These are phyloP conservation scores for Trifolium pratense DNA, from an alignment of 306 rosid genomes.

Conservation along the genomic window DNA sequence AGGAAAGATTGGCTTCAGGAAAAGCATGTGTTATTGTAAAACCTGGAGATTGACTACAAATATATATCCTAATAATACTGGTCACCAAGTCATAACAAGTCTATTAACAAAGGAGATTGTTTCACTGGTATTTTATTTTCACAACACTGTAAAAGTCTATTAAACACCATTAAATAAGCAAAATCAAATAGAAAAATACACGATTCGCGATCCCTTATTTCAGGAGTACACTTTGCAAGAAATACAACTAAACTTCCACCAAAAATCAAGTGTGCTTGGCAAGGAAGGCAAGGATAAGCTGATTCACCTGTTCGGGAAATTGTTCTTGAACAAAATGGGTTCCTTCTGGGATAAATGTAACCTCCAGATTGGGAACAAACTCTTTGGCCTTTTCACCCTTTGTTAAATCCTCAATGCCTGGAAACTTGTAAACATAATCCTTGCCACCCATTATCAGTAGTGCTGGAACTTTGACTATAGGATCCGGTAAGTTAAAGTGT, in stretches of 20 bases:
- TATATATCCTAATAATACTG: no score
- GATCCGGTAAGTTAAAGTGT: conserved; percentile 49
- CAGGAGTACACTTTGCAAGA: neutral
- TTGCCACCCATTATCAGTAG: conserved; percentile 67
- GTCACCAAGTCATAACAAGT: no score
- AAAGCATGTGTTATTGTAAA: no score
- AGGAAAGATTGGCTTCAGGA: no score
- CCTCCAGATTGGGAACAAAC: conserved; percentile 62
- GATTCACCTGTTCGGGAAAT: conserved; percentile 67
- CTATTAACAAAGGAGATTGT: no score
- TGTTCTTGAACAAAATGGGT: conserved; percentile 92
- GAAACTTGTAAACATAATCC: conserved; percentile 71
- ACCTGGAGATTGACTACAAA: no score
- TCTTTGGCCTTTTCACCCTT: conserved; percentile 63
- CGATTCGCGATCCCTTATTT: conserved; percentile 1
- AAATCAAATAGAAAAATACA: neutral
- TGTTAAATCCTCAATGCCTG: conserved; percentile 59
- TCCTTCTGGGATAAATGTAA: conserved; percentile 70
- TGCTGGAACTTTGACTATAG: conserved; percentile 58
- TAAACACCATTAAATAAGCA: no score
- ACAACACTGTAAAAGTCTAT: no score
- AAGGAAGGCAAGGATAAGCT: conserved; percentile 68
- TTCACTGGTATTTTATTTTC: no score
- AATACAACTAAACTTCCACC: neutral
- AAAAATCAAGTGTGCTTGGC: conserved; percentile 55